These are phyloP conservation scores for Meyerozyma smithsonii DNA, from an alignment of 1,139 yeast genomes.

Conservation along the genomic window DNA sequence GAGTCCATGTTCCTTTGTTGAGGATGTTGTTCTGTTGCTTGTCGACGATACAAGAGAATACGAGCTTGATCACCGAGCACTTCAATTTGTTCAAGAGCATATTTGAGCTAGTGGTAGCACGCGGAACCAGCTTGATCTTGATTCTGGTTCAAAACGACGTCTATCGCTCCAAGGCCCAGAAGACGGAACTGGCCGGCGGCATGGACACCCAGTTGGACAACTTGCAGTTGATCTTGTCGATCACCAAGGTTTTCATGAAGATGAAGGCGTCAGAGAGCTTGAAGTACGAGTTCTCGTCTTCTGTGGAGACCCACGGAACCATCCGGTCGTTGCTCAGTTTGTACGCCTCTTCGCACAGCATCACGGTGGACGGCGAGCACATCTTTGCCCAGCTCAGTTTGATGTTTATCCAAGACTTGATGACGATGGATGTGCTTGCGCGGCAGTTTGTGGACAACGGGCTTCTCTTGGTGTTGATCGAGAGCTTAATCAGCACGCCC, in stretches of 20 bases:
- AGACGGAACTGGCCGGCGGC: constrained; percentile 23
- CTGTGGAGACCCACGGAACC: constrained; percentile 56
- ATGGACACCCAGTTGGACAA: constrained; percentile 56
- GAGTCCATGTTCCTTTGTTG: constrained; percentile 51
- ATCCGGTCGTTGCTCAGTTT: constrained; percentile 59
- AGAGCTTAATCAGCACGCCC: constrained; percentile 64
- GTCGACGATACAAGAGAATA: constrained; percentile 36
- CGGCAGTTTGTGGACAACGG: constrained; percentile 63
- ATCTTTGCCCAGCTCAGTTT: constrained; percentile 71
- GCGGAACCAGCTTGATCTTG: constrained; percentile 51
- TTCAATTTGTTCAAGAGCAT: constrained; percentile 51
- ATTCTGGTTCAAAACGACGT: constrained; percentile 56
- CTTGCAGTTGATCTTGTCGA: constrained; percentile 55
- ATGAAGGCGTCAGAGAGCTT: constrained; percentile 49
- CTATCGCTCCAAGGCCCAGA: constrained; percentile 32
- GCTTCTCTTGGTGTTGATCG: constrained; percentile 63
- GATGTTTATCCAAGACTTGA: constrained; percentile 64
- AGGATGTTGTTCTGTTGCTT: constrained; percentile 52
- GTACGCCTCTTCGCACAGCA: constrained; percentile 63
- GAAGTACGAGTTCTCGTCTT: constrained; percentile 46
- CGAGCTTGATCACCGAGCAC: constrained; percentile 40
- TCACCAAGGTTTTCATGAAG: constrained; percentile 53
- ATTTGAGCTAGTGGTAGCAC: constrained; percentile 55
- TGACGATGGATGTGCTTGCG: constrained; percentile 59
- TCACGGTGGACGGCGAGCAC: constrained; percentile 58